Conservation (phyloP, 306 rosid species). For the Carpinus viminea region DNA sequence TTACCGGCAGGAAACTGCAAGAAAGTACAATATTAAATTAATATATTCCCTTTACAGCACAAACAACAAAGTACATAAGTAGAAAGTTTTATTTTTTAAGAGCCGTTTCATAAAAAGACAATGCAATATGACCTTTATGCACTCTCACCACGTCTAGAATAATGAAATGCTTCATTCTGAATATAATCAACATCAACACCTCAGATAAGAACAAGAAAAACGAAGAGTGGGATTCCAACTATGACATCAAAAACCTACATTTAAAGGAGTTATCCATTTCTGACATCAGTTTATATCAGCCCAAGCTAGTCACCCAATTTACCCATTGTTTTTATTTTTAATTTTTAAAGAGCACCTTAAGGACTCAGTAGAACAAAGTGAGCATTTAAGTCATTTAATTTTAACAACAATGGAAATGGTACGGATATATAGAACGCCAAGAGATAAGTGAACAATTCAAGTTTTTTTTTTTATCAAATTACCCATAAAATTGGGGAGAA, state of each 20-base stretch:
- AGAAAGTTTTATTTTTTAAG: not conserved
- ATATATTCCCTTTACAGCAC: not conserved
- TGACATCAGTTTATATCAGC: not conserved
- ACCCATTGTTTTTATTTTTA: not conserved
- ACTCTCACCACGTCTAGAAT: not conserved
- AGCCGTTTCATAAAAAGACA: not conserved
- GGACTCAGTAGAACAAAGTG: not conserved
- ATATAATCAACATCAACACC: not conserved
- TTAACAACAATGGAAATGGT: not conserved
- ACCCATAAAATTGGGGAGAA: not conserved
- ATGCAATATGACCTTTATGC: constrained; percentile 2
- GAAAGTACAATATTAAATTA: constrained; percentile 12
- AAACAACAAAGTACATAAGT: not conserved
- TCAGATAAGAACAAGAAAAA: not conserved
- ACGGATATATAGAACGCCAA: not conserved
- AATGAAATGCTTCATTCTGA: constrained; percentile 3
- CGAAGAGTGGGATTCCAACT: not conserved
- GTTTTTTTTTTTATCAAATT: not conserved
- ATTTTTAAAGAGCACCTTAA: not conserved
- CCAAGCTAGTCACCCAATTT: not conserved
- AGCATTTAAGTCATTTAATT: not conserved
- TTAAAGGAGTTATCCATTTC: not conserved
- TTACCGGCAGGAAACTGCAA: constrained; percentile 78
- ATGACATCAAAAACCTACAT: not conserved
- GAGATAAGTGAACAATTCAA: not conserved